Evolutionary conservation across 805 yeast species (phyloP), one percentile per base, ranked within the genome.

Genomic region (Maudiozyma saulgeensis): DNA sequence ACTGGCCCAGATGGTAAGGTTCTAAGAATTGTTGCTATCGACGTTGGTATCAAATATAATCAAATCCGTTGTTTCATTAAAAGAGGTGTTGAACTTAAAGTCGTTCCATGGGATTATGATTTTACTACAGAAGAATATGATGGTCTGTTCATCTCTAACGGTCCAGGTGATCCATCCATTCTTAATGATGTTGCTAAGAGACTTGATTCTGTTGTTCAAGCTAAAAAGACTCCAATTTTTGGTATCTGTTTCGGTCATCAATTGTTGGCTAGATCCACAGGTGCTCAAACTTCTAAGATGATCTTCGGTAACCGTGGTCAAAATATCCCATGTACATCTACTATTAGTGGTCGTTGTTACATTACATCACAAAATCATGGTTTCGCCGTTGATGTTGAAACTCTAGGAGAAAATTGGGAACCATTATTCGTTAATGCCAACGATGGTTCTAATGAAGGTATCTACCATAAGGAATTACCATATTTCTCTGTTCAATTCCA

Each of bases 161-260:
- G 99, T 74, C 99, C 99, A 28, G 99, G 99, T 79, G 98, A 93
- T 72, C 99, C 99, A 50, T 79, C 93, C 42, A 87, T 86, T 50
- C 77, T 93, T 80, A 68, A 80, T 43, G 78, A 75, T 19, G 78
- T 88, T 52, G 84, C 84, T 35, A 75, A 70, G 40, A 81, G 77
- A 58, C 72, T 93, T 62, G 58, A 75, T 39, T 68, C 67, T 41
- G 85, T 79, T 35, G 66, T 91, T 51, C 74, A 75, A 42, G 76
- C 78, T 37, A 84, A 80, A 46, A 82, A 80, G 68, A 82, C 93
- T 42, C 99, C 99, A 48, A 77, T 93, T 49, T 93, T 93, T 62
- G 99, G 99, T 79, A 93, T 93, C 67, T 93, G 99, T 80, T 76
- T 93, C 57, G 99, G 99, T 69, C 99, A 93, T 72, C 99, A 93